These are phyloP conservation scores for Aspergillus udagawae DNA, from an alignment of 2,329 filamentous ascomycete species.

Conservation along the genomic window DNA sequence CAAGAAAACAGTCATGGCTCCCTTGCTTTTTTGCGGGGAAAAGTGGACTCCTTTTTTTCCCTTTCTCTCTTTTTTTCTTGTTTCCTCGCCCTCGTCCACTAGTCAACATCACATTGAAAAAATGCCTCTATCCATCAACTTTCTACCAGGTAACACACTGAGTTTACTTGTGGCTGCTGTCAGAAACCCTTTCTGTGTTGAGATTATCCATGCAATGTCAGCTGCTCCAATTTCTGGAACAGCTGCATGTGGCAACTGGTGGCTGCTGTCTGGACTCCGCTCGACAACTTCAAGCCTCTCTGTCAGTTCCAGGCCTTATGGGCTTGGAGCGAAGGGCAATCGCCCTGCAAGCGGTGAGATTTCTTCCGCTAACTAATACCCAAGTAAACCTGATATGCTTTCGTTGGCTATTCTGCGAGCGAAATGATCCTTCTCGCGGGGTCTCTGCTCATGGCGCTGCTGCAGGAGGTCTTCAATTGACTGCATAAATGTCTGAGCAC, in stretches of 20 bases:
- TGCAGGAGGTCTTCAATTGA: background rate
- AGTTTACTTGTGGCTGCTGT: background rate
- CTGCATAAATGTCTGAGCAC: background rate
- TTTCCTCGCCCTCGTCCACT: background rate
- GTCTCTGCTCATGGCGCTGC: background rate
- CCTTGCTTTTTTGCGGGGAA: constrained; percentile 18
- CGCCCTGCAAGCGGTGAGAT: background rate
- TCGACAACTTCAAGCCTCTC: background rate
- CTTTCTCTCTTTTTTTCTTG: constrained; percentile 4
- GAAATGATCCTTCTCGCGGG: background rate
- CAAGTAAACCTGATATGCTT: background rate
- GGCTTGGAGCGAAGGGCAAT: background rate
- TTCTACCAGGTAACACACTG: background rate
- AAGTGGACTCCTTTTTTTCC: constrained; percentile 4
- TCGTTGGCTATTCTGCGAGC: background rate
- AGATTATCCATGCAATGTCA: background rate
- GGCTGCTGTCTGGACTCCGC: background rate
- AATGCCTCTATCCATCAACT: background rate
- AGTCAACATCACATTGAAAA: background rate
- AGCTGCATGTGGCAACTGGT: background rate
- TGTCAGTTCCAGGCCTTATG: background rate
- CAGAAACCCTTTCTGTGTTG: background rate
- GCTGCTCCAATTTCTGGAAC: background rate
- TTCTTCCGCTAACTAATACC: background rate
- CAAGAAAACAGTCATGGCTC: background rate